Evolutionary conservation across 208 protist genomes (phyloP).

Genomic region (Leishmania aethiopica): DNA sequence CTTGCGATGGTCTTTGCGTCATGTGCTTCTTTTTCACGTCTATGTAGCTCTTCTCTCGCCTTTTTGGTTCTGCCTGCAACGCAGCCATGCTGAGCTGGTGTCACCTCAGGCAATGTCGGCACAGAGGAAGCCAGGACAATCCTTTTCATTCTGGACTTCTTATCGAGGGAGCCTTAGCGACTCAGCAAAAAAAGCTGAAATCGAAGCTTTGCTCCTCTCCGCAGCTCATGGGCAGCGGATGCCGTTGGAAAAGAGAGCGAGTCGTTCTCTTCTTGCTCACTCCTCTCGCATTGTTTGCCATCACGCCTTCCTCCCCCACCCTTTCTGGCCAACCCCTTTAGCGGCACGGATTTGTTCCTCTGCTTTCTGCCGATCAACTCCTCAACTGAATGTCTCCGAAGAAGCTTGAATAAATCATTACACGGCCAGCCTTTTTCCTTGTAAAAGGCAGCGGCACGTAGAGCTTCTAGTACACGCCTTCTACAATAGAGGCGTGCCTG

Average conservation of each 20-base stretch:
- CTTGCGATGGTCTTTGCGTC: not conserved
- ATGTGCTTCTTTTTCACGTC: slow-evolving; percentile 2
- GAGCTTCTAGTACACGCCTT: no score
- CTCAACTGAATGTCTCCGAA: not conserved
- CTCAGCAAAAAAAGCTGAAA: not conserved
- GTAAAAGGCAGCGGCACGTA: not conserved
- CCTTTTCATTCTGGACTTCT: not conserved
- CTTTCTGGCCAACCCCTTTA: not conserved
- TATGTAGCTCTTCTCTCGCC: not conserved
- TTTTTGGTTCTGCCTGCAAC: slow-evolving; percentile 4
- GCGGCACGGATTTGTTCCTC: not conserved
- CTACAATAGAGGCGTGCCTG: not conserved
- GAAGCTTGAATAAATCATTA: not conserved
- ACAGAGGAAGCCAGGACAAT: no score
- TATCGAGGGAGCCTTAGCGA: not conserved
- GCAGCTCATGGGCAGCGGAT: not conserved
- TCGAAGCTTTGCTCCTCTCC: not conserved
- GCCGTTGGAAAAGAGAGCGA: not conserved
- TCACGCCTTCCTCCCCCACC: not conserved
- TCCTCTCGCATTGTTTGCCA: not conserved
- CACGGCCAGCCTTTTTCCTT: not conserved
- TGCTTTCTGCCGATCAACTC: not conserved
- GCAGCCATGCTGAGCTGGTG: not conserved
- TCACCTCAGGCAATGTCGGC: not conserved
- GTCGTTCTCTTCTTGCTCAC: not conserved